Percentiles rank a stretch among this genome's conserved stretches.
Evolutionary conservation across 352 stramenopile genomes (phyloP).

Genomic region (Phytophthora pini): DNA sequence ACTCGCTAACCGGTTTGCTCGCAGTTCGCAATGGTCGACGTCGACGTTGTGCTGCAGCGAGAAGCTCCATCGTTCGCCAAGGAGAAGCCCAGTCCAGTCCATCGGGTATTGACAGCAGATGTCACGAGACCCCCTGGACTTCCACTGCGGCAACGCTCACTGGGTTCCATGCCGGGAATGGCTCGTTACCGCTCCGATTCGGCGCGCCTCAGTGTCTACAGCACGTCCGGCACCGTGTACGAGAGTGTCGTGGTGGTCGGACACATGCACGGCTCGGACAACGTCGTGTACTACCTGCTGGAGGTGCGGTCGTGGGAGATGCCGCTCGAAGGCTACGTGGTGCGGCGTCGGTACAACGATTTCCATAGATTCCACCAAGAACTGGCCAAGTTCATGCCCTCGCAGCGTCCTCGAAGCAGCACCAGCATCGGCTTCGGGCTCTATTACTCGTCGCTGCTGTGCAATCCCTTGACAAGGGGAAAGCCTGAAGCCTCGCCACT

Average conservation of each 20-base stretch:
- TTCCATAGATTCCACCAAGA: conserved; percentile 70
- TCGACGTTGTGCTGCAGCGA: conserved; percentile 22
- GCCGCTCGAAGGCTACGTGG: conserved; percentile 81
- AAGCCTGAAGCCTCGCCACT: conserved; percentile 52
- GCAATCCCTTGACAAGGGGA: conserved; percentile 43
- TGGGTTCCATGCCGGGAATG: conserved; percentile 30
- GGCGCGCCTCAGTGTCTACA: conserved; percentile 62
- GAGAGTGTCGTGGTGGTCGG: conserved; percentile 78
- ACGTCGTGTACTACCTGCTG: conserved; percentile 80
- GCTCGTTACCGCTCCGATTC: conserved; percentile 46
- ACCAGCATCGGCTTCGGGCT: conserved; percentile 35
- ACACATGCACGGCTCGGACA: conserved; percentile 63
- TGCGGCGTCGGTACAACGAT: conserved; percentile 80
- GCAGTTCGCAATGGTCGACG: conserved; percentile 30
- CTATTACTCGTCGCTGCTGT: conserved; percentile 61
- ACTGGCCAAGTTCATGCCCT: conserved; percentile 61
- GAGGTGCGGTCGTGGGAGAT: conserved; percentile 76
- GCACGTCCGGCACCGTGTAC: conserved; percentile 73
- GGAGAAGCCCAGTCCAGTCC: conserved; percentile 10
- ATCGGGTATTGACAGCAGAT: conserved; percentile 4
- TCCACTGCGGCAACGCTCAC: conserved; percentile 37
- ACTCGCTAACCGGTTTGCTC: conserved; percentile 4
- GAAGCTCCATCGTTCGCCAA: conserved; percentile 13
- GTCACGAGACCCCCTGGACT: conserved; percentile 18
- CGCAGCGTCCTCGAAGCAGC: conserved; percentile 31